Conservation (phyloP, 192 early-diverging fungal genomes). For the Coemansia sp. region DNA sequence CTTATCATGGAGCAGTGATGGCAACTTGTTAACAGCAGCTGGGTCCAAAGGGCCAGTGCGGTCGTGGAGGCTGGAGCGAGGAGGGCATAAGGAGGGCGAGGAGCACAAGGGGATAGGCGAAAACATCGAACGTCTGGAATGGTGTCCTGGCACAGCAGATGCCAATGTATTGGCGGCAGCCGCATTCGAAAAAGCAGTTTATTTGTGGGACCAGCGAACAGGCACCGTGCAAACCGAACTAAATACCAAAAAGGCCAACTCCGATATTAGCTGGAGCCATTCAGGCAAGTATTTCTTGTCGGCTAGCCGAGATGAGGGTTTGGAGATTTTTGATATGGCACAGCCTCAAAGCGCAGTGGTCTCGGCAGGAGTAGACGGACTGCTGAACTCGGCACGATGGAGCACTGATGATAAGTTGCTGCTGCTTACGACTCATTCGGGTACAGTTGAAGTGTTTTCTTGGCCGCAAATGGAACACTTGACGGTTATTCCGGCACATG, state of each 20-base stretch:
- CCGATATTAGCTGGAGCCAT: constrained; percentile 41
- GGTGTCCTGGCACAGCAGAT: constrained; percentile 25
- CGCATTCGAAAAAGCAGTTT: constrained; percentile 28
- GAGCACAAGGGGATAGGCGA: constrained; percentile 26
- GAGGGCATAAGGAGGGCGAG: constrained; percentile 53
- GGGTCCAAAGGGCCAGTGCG: constrained; percentile 33
- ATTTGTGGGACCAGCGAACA: constrained; percentile 39
- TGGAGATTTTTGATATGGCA: constrained; percentile 37
- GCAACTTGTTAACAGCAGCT: constrained; percentile 33
- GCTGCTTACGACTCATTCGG: constrained; percentile 31
- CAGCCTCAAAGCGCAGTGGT: constrained; percentile 20
- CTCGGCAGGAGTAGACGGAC: constrained; percentile 17
- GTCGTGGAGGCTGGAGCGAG: constrained; percentile 40
- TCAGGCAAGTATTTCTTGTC: constrained; percentile 30
- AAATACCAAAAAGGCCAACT: constrained; percentile 13
- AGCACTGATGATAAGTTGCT: constrained; percentile 21
- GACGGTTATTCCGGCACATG: constrained; percentile 27
- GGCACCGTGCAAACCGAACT: constrained; percentile 8
- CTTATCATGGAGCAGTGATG: constrained; percentile 53
- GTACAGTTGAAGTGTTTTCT: constrained; percentile 33
- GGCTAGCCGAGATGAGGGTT: constrained; percentile 27
- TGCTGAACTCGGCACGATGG: constrained; percentile 25
- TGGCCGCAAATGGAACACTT: constrained; percentile 47
- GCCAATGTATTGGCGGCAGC: constrained; percentile 30
- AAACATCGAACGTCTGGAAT: constrained; percentile 36